phyloP scores from a whole-genome alignment of 2,329 filamentous ascomycete genomes.

The Sclerotinia spermophila region DNA sequence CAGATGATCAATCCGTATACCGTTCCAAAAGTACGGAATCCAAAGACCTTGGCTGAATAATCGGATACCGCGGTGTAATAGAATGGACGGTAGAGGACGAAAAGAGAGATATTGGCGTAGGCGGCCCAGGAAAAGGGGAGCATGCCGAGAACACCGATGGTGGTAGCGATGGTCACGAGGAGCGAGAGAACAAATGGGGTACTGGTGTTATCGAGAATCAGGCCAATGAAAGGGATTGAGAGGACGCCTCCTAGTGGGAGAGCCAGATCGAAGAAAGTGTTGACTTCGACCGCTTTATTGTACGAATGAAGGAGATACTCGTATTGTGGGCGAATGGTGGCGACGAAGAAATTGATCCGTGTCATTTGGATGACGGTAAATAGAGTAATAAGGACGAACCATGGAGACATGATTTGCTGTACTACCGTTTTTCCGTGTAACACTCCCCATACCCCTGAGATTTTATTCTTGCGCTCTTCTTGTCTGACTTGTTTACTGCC shows the following conservation, averaged over 20 bases:
- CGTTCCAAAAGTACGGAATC: conserved; percentile 85
- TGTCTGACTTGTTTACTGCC: conserved; percentile 60
- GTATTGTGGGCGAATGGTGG: conserved; percentile 81
- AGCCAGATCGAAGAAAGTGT: conserved; percentile 82
- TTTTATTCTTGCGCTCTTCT: conserved; percentile 67
- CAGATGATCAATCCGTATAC: conserved; percentile 93
- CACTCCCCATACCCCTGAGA: conserved; percentile 75
- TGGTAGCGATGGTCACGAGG: conserved; percentile 67
- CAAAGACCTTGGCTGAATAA: conserved; percentile 88
- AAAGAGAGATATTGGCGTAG: conserved; percentile 72
- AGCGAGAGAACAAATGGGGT: conserved; percentile 67
- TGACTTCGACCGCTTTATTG: conserved; percentile 62
- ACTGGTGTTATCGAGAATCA: conserved; percentile 71
- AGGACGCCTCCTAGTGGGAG: conserved; percentile 78
- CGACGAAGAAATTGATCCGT: conserved; percentile 89
- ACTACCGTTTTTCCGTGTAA: conserved; percentile 69
- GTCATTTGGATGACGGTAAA: conserved; percentile 75
- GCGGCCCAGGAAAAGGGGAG: conserved; percentile 68
- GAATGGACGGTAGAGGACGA: conserved; percentile 80
- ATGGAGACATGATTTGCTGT: conserved; percentile 73
- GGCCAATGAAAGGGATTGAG: conserved; percentile 82
- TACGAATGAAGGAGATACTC: conserved; percentile 65
- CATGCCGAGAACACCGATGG: conserved; percentile 73
- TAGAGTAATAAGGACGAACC: conserved; percentile 79
- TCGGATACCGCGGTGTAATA: conserved; percentile 92